These are phyloP conservation scores for Fusarium sp. DNA, from an alignment of 2,329 filamentous ascomycete genomes.

Conservation along the genomic window DNA sequence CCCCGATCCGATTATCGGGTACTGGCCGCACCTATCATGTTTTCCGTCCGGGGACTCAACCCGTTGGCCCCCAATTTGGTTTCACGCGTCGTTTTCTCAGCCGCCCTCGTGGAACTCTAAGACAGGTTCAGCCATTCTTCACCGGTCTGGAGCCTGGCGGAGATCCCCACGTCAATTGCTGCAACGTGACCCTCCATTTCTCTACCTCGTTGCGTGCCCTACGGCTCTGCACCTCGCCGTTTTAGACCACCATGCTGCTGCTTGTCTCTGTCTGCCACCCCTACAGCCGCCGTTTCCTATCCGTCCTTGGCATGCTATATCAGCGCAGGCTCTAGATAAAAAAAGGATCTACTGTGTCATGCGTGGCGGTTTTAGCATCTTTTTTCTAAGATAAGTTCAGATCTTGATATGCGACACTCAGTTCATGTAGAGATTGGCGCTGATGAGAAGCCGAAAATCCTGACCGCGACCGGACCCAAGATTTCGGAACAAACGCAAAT, in stretches of 20 bases:
- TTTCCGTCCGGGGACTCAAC: slow-evolving; percentile 2
- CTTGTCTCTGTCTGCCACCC: slow-evolving; percentile 19
- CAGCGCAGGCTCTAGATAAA: background rate
- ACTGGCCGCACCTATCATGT: slow-evolving; percentile 39
- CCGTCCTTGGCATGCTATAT: slow-evolving; percentile 5
- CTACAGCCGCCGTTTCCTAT: slow-evolving; percentile 5
- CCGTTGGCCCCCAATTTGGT: slow-evolving; percentile 13
- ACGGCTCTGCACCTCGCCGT: slow-evolving; percentile 33
- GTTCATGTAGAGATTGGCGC: no score
- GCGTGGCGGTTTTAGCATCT: background rate
- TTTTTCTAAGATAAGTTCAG: background rate
- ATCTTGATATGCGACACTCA: no score
- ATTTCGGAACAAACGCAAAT: no score
- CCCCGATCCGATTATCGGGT: slow-evolving; percentile 32
- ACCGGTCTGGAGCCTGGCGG: slow-evolving; percentile 48
- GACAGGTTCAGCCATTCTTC: slow-evolving; percentile 41
- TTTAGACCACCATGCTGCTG: slow-evolving; percentile 32
- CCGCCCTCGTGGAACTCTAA: slow-evolving; percentile 38
- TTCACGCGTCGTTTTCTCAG: slow-evolving; percentile 30
- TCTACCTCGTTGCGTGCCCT: slow-evolving; percentile 30
- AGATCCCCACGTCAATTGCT: slow-evolving; percentile 40
- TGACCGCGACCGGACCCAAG: no score
- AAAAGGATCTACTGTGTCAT: background rate
- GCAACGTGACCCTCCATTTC: slow-evolving; percentile 36
- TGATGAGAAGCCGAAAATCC: no score